phyloP scores from a whole-genome alignment of 1,284 basidiomycete genomes.

The Hortiboletus rubellus region DNA sequence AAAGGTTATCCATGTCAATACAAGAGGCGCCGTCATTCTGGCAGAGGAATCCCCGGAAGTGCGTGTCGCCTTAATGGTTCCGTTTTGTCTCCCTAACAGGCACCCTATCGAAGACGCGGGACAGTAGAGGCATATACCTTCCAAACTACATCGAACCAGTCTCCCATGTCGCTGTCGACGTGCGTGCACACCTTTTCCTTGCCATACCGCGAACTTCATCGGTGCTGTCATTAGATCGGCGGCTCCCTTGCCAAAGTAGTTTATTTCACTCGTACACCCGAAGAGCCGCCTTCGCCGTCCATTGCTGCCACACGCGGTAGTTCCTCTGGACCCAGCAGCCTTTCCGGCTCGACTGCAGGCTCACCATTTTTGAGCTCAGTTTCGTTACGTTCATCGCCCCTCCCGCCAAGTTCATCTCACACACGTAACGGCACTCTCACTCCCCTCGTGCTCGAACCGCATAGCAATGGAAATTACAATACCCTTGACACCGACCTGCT shows the following conservation, averaged over 20 bases:
- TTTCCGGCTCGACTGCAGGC: conserved; percentile 51
- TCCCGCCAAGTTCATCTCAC: conserved; percentile 39
- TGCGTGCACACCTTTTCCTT: conserved; percentile 46
- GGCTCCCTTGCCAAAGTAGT: conserved; percentile 98
- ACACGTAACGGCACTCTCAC: conserved; percentile 74
- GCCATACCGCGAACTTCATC: conserved; percentile 2
- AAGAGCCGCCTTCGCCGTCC: conserved; percentile 71
- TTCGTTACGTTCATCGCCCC: conserved; percentile 39
- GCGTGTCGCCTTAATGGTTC: conserved; percentile 29
- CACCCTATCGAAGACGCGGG: conserved; percentile 64
- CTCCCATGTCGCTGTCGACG: conserved; percentile 95
- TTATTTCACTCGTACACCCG: conserved; percentile 93
- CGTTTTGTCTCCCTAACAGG: conserved; percentile 9
- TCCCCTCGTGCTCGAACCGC: conserved; percentile 67
- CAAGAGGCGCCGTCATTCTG: conserved; percentile 85
- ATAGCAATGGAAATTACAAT: conserved; percentile 35
- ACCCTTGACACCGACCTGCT: conserved; percentile 51
- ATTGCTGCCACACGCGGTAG: conserved; percentile 58
- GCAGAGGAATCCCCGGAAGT: conserved; percentile 93
- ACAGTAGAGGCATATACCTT: conserved; percentile 93
- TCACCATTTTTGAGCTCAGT: conserved; percentile 44
- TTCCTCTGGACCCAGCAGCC: conserved; percentile 42
- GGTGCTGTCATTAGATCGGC: conserved; percentile 66
- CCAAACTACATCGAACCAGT: conserved; percentile 95
- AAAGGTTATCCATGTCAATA: conserved; percentile 82